Evolutionary conservation across 2,329 filamentous ascomycete genomes (phyloP).

Genomic region (Fusarium sp.): DNA sequence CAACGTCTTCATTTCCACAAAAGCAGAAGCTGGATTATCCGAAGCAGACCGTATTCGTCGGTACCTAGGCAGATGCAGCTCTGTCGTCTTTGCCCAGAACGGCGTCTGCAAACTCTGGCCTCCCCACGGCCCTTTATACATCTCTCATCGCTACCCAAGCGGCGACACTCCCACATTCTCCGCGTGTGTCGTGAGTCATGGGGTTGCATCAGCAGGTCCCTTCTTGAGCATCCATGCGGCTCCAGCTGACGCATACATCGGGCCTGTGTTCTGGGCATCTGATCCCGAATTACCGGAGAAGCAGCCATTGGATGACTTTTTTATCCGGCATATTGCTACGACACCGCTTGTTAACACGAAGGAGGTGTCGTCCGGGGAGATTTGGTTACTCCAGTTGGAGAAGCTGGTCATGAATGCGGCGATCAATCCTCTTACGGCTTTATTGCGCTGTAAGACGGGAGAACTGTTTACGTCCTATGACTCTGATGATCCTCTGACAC

Average conservation of each 20-base stretch:
- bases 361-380: not conserved
- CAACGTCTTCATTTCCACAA: slow-evolving; percentile 10
- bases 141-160: not conserved
- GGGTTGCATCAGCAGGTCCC: slow-evolving; percentile 1
- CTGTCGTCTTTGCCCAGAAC: slow-evolving; percentile 11
- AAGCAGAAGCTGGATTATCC: not conserved
- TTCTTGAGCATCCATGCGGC: slow-evolving; percentile 7
- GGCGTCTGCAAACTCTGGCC: slow-evolving; percentile 14
- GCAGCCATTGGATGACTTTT: not conserved
- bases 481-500: not conserved
- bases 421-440: slow-evolving; percentile 1
- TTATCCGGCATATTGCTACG: not conserved
- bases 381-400: slow-evolving; percentile 1
- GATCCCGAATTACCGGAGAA: not conserved
- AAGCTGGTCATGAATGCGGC: slow-evolving; percentile 8
- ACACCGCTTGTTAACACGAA: not conserved
- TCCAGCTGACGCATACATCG: slow-evolving; percentile 2
- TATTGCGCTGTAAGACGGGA: slow-evolving; percentile 1
- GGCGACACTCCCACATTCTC: not conserved
- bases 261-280: not conserved
- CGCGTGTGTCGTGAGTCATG: slow-evolving; percentile 6
- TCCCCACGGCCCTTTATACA: slow-evolving; percentile 2
- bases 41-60: slow-evolving; percentile 6
- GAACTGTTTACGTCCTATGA: not conserved
- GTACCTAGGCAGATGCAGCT: not conserved